Conservation (phyloP, 176 grass and related monocot genomes). For the Tuctoria greenei region DNA sequence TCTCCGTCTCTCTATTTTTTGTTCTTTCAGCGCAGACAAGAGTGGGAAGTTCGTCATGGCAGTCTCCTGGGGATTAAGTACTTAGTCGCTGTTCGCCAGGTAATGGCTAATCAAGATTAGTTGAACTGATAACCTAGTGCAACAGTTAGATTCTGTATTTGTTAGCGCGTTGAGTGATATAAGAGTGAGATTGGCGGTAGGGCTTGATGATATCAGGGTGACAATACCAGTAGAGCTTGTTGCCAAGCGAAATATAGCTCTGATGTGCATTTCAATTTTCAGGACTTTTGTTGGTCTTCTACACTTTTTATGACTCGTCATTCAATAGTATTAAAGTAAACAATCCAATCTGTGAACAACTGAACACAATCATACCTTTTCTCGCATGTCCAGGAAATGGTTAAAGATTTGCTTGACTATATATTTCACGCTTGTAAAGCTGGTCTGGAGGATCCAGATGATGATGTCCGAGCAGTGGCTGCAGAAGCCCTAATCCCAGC, state of each 20-base stretch:
- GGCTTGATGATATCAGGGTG: neutral
- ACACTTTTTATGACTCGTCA: slow-evolving; percentile 11
- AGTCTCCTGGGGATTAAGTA: slow-evolving; percentile 98
- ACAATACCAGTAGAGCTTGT: neutral
- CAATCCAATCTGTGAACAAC: neutral
- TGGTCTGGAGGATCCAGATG: slow-evolving; percentile 93
- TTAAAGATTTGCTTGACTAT: slow-evolving; percentile 76
- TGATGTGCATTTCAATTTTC: neutral
- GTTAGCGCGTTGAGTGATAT: neutral
- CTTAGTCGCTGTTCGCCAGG: slow-evolving; percentile 89
- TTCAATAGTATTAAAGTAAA: slow-evolving; percentile 10
- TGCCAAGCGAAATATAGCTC: slow-evolving; percentile 9
- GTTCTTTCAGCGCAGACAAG: slow-evolving; percentile 95
- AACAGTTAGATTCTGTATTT: slow-evolving; percentile 12
- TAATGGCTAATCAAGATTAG: slow-evolving; percentile 40
- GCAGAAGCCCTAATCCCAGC: slow-evolving; percentile 96
- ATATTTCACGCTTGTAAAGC: slow-evolving; percentile 90
- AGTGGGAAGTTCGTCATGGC: slow-evolving; percentile 99
- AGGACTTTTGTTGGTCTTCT: neutral
- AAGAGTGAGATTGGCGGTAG: neutral
- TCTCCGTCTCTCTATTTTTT: slow-evolving; percentile 36
- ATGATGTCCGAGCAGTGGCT: slow-evolving; percentile 98
- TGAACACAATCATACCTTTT: slow-evolving; percentile 30
- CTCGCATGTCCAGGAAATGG: slow-evolving; percentile 75
- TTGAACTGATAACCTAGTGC: slow-evolving; percentile 14